Base-by-base conservation (phyloP, 306 rosid genomes). In the Cyamopsis tetragonoloba region DNA sequence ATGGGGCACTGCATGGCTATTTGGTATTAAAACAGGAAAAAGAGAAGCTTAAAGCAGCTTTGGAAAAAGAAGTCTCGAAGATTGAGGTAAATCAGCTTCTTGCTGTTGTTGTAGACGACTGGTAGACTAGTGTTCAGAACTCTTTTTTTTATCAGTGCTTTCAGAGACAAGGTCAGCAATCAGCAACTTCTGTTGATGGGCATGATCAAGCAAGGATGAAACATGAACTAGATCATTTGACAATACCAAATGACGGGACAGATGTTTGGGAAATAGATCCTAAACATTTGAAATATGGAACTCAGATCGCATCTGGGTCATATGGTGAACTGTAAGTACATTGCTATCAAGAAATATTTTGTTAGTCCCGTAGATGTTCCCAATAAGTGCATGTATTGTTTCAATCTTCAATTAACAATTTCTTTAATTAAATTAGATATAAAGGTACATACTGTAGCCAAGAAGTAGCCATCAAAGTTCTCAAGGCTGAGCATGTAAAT, bases 251-350 rank as follows among this genome's bases (percentile, higher is more conserved):
- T 30, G 99, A 91, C 71, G 99, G 96, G 67, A 86, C 81, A 20
- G 96, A 91, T 77, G 99, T 95, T 75, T 95, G 97, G 97, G 99
- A 95, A 78, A 85, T 95, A 76, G 87, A 91, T 85, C 86, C 89
- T 39, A 86, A 72, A 51, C 91, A 83, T 78, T 78, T 95, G 84
- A 81, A 70, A 68, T 86, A 80, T 67, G 97, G 88, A 80, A 81
- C 80, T 74, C 84, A 86, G 84, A 83, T 91, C 74, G 97, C 95
- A 62, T 86, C 96, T 53, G 99, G 97, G 23, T 90, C 99, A 59
- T 90, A 87, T 62, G 95, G 99, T 18, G 95, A 88, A 82, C 77
- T 95, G 99, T 95, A 85, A 88, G 99, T 90, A 53, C 15, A 14
- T 42, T 66, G 39, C 68, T 19, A 20, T 32, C 11, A 4, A 66